These are phyloP conservation scores for Talaromyces marneffei DNA, from an alignment of 2,329 filamentous ascomycete species.

Conservation along the genomic window DNA sequence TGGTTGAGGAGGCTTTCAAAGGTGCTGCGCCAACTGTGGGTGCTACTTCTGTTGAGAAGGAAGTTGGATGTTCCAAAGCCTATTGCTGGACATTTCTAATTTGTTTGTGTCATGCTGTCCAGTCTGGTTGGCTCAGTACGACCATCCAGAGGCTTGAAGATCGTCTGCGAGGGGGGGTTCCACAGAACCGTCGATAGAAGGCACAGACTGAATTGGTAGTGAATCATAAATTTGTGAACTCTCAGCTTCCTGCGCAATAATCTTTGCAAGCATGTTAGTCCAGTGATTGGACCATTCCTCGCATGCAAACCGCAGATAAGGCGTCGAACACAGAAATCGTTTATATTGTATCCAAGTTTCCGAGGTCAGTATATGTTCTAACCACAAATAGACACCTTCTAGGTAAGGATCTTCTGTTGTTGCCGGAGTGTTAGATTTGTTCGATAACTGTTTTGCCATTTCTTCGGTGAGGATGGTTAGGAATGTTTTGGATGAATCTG, in stretches of 20 bases:
- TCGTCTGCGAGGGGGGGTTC: background rate
- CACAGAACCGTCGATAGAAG: background rate
- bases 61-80: conserved; percentile 36
- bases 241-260: background rate
- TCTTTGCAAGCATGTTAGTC: conserved; percentile 17
- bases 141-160: background rate
- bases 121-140: background rate
- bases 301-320: conserved; percentile 32
- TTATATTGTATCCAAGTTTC: conserved; percentile 31
- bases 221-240: background rate
- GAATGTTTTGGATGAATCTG: conserved; percentile 30
- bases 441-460: conserved; percentile 32
- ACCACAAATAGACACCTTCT: conserved; percentile 47
- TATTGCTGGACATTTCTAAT: background rate
- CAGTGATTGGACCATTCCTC: conserved; percentile 29
- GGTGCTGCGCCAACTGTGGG: conserved; percentile 46
- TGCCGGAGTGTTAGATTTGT: conserved; percentile 13
- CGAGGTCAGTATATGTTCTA: conserved; percentile 43
- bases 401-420: conserved; percentile 23
- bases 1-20: conserved; percentile 39
- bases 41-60: conserved; percentile 42
- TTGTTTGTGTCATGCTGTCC: background rate
- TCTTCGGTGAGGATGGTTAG: conserved; percentile 33
- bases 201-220: background rate
- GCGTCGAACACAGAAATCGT: conserved; percentile 23